These are phyloP conservation scores for Neurospora tetrasperma DNA, from an alignment of 495 filamentous ascomycete species.

Conservation along the genomic window DNA sequence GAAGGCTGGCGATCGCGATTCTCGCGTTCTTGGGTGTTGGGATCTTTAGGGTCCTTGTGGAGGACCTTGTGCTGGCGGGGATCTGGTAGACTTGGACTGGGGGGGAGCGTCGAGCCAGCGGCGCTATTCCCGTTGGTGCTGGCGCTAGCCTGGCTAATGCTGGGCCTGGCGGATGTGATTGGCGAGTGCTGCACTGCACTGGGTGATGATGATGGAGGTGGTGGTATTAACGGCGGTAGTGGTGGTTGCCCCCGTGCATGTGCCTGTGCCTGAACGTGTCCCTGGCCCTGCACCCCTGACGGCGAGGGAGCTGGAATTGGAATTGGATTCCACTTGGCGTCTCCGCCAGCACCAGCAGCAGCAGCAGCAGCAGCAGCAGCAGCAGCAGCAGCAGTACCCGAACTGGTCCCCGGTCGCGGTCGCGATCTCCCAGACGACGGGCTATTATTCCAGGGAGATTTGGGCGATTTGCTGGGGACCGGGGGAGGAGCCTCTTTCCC, in stretches of 20 bases:
- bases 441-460: not conserved
- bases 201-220: not conserved
- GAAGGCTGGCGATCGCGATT: conserved; percentile 35
- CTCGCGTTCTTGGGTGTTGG: not conserved
- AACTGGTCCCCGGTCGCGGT: conserved; percentile 31
- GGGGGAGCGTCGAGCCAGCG: not conserved
- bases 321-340: not conserved
- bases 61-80: conserved; percentile 24
- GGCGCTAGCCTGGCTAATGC: not conserved
- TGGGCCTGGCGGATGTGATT: not conserved
- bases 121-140: not conserved
- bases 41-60: conserved; percentile 24
- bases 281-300: conserved; percentile 2
- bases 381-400: conserved; percentile 26
- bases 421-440: conserved; percentile 18
- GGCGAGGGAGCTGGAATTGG: not conserved
- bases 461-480: conserved; percentile 9
- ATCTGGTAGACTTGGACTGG: not conserved
- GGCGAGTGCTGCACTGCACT: not conserved
- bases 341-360: conserved; percentile 6
- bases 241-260: conserved; percentile 9
- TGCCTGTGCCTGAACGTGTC: not conserved
- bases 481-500: not conserved
- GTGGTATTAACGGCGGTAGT: not conserved
- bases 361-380: not conserved